These are phyloP conservation scores for Cercospora canescens DNA, from an alignment of 2,329 filamentous ascomycete species.

Conservation along the genomic window DNA sequence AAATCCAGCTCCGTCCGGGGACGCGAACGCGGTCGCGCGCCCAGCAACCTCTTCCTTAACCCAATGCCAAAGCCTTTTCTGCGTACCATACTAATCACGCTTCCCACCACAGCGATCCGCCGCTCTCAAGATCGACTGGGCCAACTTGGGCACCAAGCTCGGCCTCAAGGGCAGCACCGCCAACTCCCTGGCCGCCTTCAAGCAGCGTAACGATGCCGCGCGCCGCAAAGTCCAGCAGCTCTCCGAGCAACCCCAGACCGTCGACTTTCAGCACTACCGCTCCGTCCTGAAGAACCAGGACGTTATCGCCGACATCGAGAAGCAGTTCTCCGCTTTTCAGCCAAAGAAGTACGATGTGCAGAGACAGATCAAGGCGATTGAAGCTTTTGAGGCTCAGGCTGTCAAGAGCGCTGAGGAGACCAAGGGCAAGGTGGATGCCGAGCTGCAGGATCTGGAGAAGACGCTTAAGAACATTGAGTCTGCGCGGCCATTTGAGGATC, in stretches of 20 bases:
- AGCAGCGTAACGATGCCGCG: slow-evolving; percentile 99
- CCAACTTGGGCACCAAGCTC: slow-evolving; percentile 88
- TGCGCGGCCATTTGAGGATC: slow-evolving; percentile 91
- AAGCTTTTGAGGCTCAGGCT: slow-evolving; percentile 95
- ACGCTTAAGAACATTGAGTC: slow-evolving; percentile 97
- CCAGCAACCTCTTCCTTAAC: background rate
- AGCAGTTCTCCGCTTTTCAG: slow-evolving; percentile 89
- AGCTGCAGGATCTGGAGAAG: slow-evolving; percentile 90
- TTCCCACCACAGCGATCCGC: slow-evolving; percentile 75
- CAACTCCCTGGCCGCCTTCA: slow-evolving; percentile 89
- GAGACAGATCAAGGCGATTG: slow-evolving; percentile 96
- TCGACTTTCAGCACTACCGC: slow-evolving; percentile 96
- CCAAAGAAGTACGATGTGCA: slow-evolving; percentile 87
- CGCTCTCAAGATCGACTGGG: slow-evolving; percentile 99
- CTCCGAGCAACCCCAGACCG: slow-evolving; percentile 76
- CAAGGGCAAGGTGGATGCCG: slow-evolving; percentile 92
- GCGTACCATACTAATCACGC: slow-evolving; percentile 21
- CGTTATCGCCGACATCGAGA: slow-evolving; percentile 95
- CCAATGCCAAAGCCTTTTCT: slow-evolving; percentile 7
- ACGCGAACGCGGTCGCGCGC: background rate
- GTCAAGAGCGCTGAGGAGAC: slow-evolving; percentile 96
- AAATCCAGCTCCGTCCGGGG: background rate
- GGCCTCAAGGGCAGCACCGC: slow-evolving; percentile 95
- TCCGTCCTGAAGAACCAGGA: slow-evolving; percentile 91
- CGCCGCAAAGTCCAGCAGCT: slow-evolving; percentile 89